Percentiles rank a stretch among this genome's conserved stretches.
Evolutionary conservation across 2,329 filamentous ascomycete genomes (phyloP).

Genomic region (Fusarium brevicatenulatum): DNA sequence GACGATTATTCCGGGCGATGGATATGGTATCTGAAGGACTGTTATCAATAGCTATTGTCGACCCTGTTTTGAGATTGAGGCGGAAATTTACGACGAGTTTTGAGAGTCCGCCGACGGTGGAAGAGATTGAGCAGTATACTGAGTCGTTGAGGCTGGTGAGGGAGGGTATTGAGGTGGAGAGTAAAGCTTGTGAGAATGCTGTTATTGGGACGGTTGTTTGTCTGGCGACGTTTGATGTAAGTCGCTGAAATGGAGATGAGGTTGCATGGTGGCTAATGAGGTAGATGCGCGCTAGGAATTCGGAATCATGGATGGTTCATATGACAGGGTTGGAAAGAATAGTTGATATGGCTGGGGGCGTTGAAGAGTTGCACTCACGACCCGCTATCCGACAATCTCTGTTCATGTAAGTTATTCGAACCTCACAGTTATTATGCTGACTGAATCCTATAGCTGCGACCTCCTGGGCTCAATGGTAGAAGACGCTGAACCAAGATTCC

Average conservation of each 20-base stretch:
- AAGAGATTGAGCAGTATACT: slow-evolving; percentile 33
- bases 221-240: slow-evolving; percentile 34
- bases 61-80: neutral
- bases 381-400: slow-evolving; percentile 26
- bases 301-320: slow-evolving; percentile 26
- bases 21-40: slow-evolving; percentile 33
- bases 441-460: slow-evolving; percentile 23
- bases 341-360: slow-evolving; percentile 17
- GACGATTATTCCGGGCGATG: slow-evolving; percentile 33
- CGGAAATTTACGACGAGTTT: neutral
- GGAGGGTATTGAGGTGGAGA: neutral
- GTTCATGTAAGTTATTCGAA: slow-evolving; percentile 33
- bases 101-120: neutral
- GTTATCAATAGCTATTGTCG: slow-evolving; percentile 24
- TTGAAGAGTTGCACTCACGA: slow-evolving; percentile 11
- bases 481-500: slow-evolving; percentile 27
- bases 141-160: slow-evolving; percentile 27
- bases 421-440: no score
- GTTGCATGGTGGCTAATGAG: neutral
- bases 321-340: slow-evolving; percentile 29
- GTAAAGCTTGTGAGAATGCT: neutral
- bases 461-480: slow-evolving; percentile 29
- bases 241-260: neutral
- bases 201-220: slow-evolving; percentile 35
- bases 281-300: slow-evolving; percentile 28